Base-by-base conservation (phyloP, 495 filamentous ascomycete genomes). In the Monascus purpureus region DNA sequence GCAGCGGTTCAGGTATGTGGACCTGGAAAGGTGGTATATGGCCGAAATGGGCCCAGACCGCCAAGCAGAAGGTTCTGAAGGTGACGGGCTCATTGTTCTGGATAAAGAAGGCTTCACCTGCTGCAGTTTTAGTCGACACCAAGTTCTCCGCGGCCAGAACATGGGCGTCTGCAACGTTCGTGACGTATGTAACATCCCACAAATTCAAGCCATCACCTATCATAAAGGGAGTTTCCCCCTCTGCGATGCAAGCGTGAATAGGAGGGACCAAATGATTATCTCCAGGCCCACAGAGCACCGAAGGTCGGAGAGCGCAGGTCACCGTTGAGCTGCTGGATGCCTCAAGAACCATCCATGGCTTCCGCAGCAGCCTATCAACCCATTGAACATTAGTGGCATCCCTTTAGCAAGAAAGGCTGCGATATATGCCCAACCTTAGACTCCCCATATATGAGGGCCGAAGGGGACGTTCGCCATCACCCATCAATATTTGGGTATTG, bases 71-170 rank as follows among this genome's bases (percentile, higher is more conserved):
- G 45, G 72, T 65, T 18, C 75, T 62, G 41, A 76, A 73, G 13
- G 69, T 46, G 17, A 75, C 63, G 12, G 68, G 70, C 41, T 78
- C 65, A 31, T 75, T 67, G 37, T 78, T 79, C 29, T 71, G 68
- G 19, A 79, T 69, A 48, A 73, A 76, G 42, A 78, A 72, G 11
- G 62, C 67, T 37, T 77, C 60, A 0, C 75, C 75, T 0, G 73
- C 69, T 14, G 72, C 72, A 6, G 69, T 72, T 24, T 47, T 59
- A 1, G 59, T 55, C 3, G 61, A 61, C 13, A 72, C 39, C 30
- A 78, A 55, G 40, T 75, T 75, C 40, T 70, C 62, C 3, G 67
- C 63, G 3, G 75, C 73, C 20, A 80, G 63, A 15, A 76, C 49
- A 43, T 79, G 72, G 13, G 73, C 73, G 39, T 77, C 63, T 11